Percentiles rank a stretch among this genome's conserved stretches.
These are phyloP conservation scores for Epicoccum sorghinum DNA, from an alignment of 2,329 filamentous ascomycete species.

Conservation along the genomic window DNA sequence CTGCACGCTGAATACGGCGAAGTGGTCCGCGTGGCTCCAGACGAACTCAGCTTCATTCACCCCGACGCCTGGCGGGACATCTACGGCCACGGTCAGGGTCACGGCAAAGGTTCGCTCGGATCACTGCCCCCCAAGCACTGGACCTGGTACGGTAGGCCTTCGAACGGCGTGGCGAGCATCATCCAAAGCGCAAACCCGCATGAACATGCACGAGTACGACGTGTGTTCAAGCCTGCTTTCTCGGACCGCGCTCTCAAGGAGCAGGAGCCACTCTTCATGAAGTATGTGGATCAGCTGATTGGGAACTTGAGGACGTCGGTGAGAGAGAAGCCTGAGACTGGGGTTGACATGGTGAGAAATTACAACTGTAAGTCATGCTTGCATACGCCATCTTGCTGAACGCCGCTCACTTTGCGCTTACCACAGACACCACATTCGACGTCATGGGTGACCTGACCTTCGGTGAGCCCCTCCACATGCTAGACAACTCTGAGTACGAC, in stretches of 20 bases:
- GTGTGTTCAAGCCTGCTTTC: conserved; percentile 51
- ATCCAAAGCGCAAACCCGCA: conserved; percentile 28
- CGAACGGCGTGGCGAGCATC: conserved; percentile 26
- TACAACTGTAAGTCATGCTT: conserved; percentile 34
- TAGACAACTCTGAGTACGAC: conserved; percentile 35
- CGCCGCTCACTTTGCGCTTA: too few relatives aligned
- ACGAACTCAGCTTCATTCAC: conserved; percentile 50
- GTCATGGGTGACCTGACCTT: conserved; percentile 44
- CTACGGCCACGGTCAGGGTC: conserved; percentile 27
- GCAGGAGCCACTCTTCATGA: conserved; percentile 50
- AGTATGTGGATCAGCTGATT: conserved; percentile 51
- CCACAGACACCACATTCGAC: conserved; percentile 36
- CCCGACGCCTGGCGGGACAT: conserved; percentile 40
- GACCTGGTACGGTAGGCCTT: conserved; percentile 4
- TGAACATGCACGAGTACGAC: conserved; percentile 47
- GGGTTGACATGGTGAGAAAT: conserved; percentile 42
- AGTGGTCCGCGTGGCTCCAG: conserved; percentile 49
- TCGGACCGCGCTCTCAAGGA: conserved; percentile 50
- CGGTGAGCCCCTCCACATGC: conserved; percentile 40
- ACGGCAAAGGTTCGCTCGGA: conserved; percentile 19
- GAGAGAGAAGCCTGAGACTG: conserved; percentile 33
- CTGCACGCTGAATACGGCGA: conserved; percentile 51
- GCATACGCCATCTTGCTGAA: too few relatives aligned
- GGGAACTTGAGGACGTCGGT: conserved; percentile 41
- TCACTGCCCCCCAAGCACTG: conserved; percentile 30